A percentile compares a stretch with the other conserved stretches of the same genome.
Conservation (phyloP, 805 yeast genomes). For the Nakazawaea holstii region DNA sequence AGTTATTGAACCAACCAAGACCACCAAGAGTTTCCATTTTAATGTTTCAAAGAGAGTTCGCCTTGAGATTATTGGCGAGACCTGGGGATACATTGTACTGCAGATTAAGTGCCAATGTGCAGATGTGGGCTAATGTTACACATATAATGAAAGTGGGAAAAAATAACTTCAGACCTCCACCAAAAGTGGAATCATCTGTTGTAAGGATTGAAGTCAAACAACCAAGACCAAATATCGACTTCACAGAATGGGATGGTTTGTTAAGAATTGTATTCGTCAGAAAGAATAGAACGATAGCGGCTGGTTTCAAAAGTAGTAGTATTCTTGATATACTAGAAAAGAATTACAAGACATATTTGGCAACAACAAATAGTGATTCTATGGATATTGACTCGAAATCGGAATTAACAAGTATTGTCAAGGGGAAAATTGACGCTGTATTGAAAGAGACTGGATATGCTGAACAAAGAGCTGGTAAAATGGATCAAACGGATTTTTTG, state of each 20-base stretch:
- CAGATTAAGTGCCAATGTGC: slow-evolving; percentile 92
- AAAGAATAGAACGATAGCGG: slow-evolving; percentile 87
- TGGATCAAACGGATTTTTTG: slow-evolving; percentile 93
- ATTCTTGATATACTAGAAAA: slow-evolving; percentile 78
- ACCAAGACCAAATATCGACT: slow-evolving; percentile 93
- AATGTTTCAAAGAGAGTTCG: slow-evolving; percentile 98
- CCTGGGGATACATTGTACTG: slow-evolving; percentile 96
- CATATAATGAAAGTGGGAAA: slow-evolving; percentile 98
- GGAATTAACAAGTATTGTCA: slow-evolving; percentile 45
- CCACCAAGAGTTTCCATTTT: slow-evolving; percentile 94
- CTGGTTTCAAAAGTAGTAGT: slow-evolving; percentile 83
- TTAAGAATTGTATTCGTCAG: slow-evolving; percentile 88
- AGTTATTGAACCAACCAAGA: slow-evolving; percentile 79
- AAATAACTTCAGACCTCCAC: slow-evolving; percentile 96
- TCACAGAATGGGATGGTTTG: slow-evolving; percentile 95
- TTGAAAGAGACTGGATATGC: slow-evolving; percentile 73
- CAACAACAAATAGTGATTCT: slow-evolving; percentile 43
- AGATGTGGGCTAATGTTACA: slow-evolving; percentile 99
- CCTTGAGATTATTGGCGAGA: slow-evolving; percentile 84
- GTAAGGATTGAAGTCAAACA: slow-evolving; percentile 87
- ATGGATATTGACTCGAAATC: slow-evolving; percentile 38
- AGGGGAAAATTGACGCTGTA: slow-evolving; percentile 66
- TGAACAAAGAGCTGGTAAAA: slow-evolving; percentile 86
- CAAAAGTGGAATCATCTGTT: slow-evolving; percentile 95
- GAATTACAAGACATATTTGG: slow-evolving; percentile 77